phyloP scores from a whole-genome alignment of 2,329 filamentous ascomycete species.

The Clonostachys rosea region DNA sequence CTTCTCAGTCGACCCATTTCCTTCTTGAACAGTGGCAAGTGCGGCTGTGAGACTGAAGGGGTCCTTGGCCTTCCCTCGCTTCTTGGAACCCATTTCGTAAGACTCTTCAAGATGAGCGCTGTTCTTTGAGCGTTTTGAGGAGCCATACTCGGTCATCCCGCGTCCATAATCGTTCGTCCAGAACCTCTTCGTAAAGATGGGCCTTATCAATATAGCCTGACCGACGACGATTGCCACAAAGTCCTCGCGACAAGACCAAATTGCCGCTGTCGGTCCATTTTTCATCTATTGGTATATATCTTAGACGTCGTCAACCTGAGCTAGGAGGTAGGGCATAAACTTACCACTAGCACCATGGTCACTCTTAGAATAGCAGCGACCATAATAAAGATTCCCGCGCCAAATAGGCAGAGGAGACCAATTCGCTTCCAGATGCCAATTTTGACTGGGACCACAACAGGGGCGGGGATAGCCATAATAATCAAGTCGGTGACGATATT shows the following conservation, averaged over 20 bases:
- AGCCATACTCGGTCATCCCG: too few relatives aligned
- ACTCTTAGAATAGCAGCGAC: slow-evolving; percentile 15
- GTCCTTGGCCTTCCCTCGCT: too few relatives aligned
- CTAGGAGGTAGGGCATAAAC: neutral
- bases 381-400: slow-evolving; percentile 22
- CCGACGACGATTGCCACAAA: slow-evolving; percentile 26
- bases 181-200: slow-evolving; percentile 14
- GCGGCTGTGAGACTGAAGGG: too few relatives aligned
- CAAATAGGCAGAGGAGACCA: slow-evolving; percentile 20
- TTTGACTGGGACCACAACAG: slow-evolving; percentile 13
- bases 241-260: slow-evolving; percentile 29
- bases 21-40: too few relatives aligned
- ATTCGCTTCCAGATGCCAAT: slow-evolving; percentile 18
- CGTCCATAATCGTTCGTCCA: slow-evolving; percentile 5
- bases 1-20: too few relatives aligned
- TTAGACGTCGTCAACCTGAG: too few relatives aligned
- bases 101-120: too few relatives aligned
- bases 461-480: slow-evolving; percentile 25
- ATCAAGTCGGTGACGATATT: slow-evolving; percentile 23
- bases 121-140: too few relatives aligned
- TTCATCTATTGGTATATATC: too few relatives aligned
- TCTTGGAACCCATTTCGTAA: too few relatives aligned
- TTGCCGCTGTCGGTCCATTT: slow-evolving; percentile 10
- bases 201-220: slow-evolving; percentile 25
- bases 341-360: slow-evolving; percentile 18